These are phyloP conservation scores for Fusarium drepaniforme DNA, from an alignment of 2,329 filamentous ascomycete genomes.

Conservation along the genomic window DNA sequence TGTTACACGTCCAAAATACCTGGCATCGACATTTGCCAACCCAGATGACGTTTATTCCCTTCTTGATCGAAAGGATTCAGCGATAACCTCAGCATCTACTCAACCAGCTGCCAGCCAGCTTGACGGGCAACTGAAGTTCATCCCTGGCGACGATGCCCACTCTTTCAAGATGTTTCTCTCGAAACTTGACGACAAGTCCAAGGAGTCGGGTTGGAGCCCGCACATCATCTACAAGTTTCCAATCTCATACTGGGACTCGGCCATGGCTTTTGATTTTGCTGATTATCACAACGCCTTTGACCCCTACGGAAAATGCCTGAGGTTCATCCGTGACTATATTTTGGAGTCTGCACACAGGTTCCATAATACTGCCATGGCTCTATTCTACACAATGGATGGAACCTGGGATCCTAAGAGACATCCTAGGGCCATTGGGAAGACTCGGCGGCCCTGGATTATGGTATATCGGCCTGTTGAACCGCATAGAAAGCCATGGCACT, in stretches of 20 bases:
- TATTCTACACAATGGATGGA: conserved; percentile 64
- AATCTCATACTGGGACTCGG: conserved; percentile 54
- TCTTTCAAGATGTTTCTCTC: conserved; percentile 20
- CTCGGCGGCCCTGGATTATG: conserved; percentile 64
- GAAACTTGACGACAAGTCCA: conserved; percentile 5
- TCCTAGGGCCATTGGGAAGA: conserved; percentile 29
- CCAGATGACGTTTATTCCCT: conserved; percentile 48
- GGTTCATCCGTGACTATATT: conserved; percentile 15
- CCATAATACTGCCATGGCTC: conserved; percentile 48
- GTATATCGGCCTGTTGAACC: conserved; percentile 59
- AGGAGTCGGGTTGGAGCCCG: conserved; percentile 26
- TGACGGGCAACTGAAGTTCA: neutral
- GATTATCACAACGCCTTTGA: conserved; percentile 32
- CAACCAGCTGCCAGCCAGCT: neutral
- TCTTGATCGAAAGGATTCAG: conserved; percentile 8
- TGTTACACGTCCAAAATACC: conserved; percentile 48
- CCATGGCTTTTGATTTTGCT: conserved; percentile 41
- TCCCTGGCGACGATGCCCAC: conserved; percentile 14
- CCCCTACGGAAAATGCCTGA: conserved; percentile 42
- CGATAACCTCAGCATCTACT: neutral
- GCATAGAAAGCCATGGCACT: conserved; percentile 46
- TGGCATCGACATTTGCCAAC: conserved; percentile 48
- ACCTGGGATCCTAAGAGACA: conserved; percentile 48
- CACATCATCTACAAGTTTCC: conserved; percentile 53
- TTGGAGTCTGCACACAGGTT: conserved; percentile 11